Evolutionary conservation across 2,329 filamentous ascomycete genomes (phyloP).

Genomic region (Lomentospora prolificans): DNA sequence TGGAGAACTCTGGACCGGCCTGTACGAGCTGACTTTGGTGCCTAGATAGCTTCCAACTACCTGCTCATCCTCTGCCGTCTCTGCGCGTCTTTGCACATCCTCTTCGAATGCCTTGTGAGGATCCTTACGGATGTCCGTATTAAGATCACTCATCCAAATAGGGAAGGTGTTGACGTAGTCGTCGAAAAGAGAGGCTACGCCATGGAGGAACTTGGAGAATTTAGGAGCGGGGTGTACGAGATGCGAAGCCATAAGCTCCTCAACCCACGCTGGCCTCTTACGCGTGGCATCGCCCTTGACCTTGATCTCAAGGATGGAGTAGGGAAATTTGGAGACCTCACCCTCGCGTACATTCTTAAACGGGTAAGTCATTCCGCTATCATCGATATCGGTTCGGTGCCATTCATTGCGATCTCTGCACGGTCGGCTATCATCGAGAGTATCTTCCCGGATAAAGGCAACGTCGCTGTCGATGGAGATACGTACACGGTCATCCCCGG

Average conservation of each 20-base stretch:
- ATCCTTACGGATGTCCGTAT: slow-evolving; percentile 88
- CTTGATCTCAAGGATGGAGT: slow-evolving; percentile 88
- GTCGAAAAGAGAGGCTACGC: slow-evolving; percentile 83
- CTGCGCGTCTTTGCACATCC: slow-evolving; percentile 75
- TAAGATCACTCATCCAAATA: slow-evolving; percentile 89
- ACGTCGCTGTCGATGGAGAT: slow-evolving; percentile 90
- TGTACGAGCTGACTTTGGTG: slow-evolving; percentile 43
- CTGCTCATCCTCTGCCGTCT: slow-evolving; percentile 75
- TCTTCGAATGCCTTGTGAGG: slow-evolving; percentile 84
- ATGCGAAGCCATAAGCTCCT: slow-evolving; percentile 86
- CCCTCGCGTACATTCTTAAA: slow-evolving; percentile 82
- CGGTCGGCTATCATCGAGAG: slow-evolving; percentile 71
- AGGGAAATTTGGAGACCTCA: slow-evolving; percentile 85
- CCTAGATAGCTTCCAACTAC: slow-evolving; percentile 84
- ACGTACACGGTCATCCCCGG: slow-evolving; percentile 78
- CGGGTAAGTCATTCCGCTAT: slow-evolving; percentile 70
- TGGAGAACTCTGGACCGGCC: slow-evolving; percentile 55
- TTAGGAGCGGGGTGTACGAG: slow-evolving; percentile 79
- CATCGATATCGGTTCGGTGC: slow-evolving; percentile 88
- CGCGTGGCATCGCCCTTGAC: slow-evolving; percentile 55
- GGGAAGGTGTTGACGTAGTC: slow-evolving; percentile 93
- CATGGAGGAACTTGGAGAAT: slow-evolving; percentile 96
- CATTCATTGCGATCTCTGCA: slow-evolving; percentile 82
- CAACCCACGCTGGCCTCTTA: slow-evolving; percentile 75
- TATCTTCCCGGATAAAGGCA: slow-evolving; percentile 71